Conservation (phyloP, 139 green algal genomes). For the Chlorella sorokiniana region DNA sequence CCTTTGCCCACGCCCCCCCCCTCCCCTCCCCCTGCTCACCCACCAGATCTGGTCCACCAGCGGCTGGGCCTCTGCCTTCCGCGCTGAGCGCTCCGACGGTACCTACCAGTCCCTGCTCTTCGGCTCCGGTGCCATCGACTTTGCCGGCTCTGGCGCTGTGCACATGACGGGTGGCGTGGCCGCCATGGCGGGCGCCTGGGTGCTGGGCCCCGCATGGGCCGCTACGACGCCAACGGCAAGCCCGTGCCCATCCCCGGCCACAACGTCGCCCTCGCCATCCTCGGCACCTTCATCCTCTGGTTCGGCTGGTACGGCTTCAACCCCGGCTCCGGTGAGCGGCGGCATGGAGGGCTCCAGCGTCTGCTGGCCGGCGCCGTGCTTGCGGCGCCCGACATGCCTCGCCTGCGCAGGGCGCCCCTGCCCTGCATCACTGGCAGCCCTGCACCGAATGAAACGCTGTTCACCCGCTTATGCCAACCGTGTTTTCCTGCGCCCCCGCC, state of each 20-base stretch:
- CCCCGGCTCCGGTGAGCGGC: no score
- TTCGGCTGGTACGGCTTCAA: slow-evolving; percentile 87
- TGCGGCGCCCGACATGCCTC: no score
- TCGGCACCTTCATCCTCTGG: slow-evolving; percentile 84
- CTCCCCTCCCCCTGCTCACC: not conserved
- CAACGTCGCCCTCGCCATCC: slow-evolving; percentile 60
- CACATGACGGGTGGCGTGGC: slow-evolving; percentile 83
- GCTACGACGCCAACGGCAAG: slow-evolving; percentile 87
- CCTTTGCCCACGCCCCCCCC: not conserved
- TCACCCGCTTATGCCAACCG: no score
- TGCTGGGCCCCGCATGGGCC: slow-evolving; percentile 88
- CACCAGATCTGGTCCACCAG: slow-evolving; percentile 54
- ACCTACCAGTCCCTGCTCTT: slow-evolving; percentile 29
- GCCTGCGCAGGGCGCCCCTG: no score
- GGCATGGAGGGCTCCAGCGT: no score
- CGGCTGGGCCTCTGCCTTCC: slow-evolving; percentile 53
- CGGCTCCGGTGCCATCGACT: slow-evolving; percentile 56
- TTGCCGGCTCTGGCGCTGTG: slow-evolving; percentile 58
- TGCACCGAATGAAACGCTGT: no score
- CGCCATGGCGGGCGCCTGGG: slow-evolving; percentile 72
- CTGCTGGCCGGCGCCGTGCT: no score
- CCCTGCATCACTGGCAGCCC: no score
- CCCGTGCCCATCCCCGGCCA: slow-evolving; percentile 79
- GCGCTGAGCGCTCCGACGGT: not conserved
- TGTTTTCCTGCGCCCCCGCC: no score